Evolutionary conservation across 2,329 filamentous ascomycete species (phyloP), one percentile per base, ranked within the genome.

Genomic region (Geosmithia flava): DNA sequence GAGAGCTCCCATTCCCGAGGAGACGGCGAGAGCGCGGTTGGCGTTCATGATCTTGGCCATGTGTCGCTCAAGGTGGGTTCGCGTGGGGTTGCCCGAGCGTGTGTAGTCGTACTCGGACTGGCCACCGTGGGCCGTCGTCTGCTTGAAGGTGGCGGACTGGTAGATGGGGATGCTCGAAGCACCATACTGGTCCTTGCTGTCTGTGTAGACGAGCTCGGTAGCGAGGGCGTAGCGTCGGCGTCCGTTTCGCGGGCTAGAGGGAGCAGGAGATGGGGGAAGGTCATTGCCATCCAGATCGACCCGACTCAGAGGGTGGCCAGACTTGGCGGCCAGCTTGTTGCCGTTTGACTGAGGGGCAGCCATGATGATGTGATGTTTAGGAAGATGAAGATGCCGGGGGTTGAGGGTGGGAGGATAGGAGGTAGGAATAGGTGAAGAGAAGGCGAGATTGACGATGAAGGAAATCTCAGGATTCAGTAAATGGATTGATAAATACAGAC

Each of bases 31-130:
- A 10, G 88, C 87, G 49, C 94, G 85, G 58, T 82, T 81, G 44
- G 93, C 93, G 57, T 87, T 90, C 94, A 98, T 98, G 64, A 98
- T 95, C 78, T 98, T 98, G 60, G 94, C 93, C 58, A 98, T 74
- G 67, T 98, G 93, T 50, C 91, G 82, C 71, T 98, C 93, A 53
- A 98, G 80, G 61, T 98, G 93, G 33, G 91, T 95, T 54, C 93
- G 81, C 50, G 93, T 98, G 17, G 93, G 93, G 64, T 98, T 98
- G 49, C 93, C 93, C 37, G 90, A 97, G 52, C 94, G 87, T 51
- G 93, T 97, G 72, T 98, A 98, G 71, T 98, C 93, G 68, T 97
- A 98, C 67, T 97, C 90, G 60, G 79, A 73, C 55, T 80, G 85
- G 51, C 87, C 88, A 51, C 87, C 88, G 44, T 68, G 75, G 53